Evolutionary conservation across 306 rosid genomes (phyloP).

Genomic region (Trichosanthes truncata): DNA sequence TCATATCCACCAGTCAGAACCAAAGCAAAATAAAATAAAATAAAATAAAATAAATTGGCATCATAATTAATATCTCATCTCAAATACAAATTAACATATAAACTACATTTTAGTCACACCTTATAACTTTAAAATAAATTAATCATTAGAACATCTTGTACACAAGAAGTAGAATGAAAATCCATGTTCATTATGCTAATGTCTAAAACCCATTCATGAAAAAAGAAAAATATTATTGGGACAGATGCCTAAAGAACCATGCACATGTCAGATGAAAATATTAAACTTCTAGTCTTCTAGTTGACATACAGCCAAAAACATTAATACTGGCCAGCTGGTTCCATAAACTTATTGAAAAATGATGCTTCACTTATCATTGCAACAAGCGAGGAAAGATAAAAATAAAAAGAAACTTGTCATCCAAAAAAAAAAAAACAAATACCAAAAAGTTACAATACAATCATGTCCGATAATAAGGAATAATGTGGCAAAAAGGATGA

Average conservation of each 20-base stretch:
- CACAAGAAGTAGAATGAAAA: neutral
- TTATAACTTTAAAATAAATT: no score
- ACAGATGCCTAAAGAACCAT: neutral
- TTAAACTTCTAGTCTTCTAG: neutral
- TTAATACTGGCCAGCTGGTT: neutral
- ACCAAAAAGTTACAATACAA: neutral
- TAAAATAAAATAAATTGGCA: neutral
- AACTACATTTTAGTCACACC: neutral
- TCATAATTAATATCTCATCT: neutral
- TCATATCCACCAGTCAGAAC: conserved; percentile 85
- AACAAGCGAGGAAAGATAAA: neutral
- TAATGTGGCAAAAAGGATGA: neutral
- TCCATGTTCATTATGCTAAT: neutral
- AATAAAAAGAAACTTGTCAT: neutral
- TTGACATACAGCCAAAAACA: neutral
- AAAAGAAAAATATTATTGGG: neutral
- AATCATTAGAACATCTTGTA: neutral
- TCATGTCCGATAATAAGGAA: neutral
- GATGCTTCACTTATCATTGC: neutral
- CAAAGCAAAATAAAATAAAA: conserved; percentile 46
- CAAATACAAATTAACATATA: neutral
- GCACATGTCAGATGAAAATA: neutral
- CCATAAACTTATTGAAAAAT: neutral
- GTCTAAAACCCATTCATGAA: neutral
- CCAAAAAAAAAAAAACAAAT: neutral